Conservation (phyloP, 768 basidiomycete species). For the Candolleomyces aberdarensis region DNA sequence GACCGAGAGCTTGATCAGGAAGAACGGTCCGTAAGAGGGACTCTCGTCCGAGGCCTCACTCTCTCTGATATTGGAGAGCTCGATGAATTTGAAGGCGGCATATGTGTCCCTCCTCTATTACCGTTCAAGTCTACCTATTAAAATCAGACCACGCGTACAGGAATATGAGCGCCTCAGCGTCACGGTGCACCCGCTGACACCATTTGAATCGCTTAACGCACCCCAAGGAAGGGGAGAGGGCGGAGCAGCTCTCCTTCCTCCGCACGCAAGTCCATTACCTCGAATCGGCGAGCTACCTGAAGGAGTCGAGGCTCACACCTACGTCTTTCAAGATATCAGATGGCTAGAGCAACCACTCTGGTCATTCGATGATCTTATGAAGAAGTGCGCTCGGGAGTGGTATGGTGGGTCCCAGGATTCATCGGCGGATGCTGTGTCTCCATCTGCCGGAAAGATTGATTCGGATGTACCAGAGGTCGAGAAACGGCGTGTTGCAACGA, state of each 20-base stretch:
- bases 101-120: slow-evolving; percentile 28
- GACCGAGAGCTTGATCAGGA: slow-evolving; percentile 49
- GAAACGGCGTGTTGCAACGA: not conserved
- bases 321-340: slow-evolving; percentile 56
- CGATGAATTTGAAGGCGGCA: slow-evolving; percentile 82
- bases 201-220: slow-evolving; percentile 31
- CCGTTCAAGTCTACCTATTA: not conserved
- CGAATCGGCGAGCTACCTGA: slow-evolving; percentile 26
- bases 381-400: slow-evolving; percentile 79
- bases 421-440: no score
- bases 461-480: not conserved
- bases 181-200: slow-evolving; percentile 51
- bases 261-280: slow-evolving; percentile 40
- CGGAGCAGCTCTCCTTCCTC: slow-evolving; percentile 28
- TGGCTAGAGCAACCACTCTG: slow-evolving; percentile 62
- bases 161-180: slow-evolving; percentile 67
- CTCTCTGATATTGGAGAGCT: slow-evolving; percentile 59
- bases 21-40: slow-evolving; percentile 74
- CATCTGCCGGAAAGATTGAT: not conserved
- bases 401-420: slow-evolving; percentile 10
- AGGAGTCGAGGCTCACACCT: slow-evolving; percentile 59
- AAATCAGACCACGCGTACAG: slow-evolving; percentile 31
- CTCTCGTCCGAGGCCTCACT: slow-evolving; percentile 72
- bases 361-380: slow-evolving; percentile 80
- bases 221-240: slow-evolving; percentile 28